Conservation (phyloP, 345 rosid species). For the Melastoma malabathricum region DNA sequence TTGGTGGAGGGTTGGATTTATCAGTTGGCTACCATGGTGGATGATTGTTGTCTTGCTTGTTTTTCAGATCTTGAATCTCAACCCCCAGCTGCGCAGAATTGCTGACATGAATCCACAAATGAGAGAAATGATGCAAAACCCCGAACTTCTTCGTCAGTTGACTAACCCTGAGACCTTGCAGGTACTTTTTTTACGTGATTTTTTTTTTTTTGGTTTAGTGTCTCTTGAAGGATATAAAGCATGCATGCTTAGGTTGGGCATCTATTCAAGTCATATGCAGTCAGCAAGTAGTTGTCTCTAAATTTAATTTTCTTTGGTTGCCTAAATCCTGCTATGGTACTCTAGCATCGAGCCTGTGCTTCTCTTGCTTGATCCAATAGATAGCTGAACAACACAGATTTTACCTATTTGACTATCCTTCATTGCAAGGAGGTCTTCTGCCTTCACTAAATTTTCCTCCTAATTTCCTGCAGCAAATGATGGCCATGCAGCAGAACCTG, state of each 20-base stretch:
- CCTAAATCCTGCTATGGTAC: too few relatives aligned
- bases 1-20: not conserved
- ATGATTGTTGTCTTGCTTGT: slow-evolving; percentile 1
- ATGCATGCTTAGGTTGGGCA: not conserved
- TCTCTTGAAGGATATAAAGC: slow-evolving; percentile 2
- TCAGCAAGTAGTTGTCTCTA: too few relatives aligned
- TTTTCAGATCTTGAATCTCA: slow-evolving; percentile 35
- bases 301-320: too few relatives aligned
- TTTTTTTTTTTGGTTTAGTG: not conserved
- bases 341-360: too few relatives aligned
- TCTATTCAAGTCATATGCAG: too few relatives aligned
- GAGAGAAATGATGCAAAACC: slow-evolving; percentile 86
- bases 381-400: too few relatives aligned
- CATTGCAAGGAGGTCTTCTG: not conserved
- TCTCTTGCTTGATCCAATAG: too few relatives aligned
- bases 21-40: not conserved
- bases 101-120: slow-evolving; percentile 60
- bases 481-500: slow-evolving; percentile 50
- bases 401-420: too few relatives aligned
- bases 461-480: slow-evolving; percentile 35
- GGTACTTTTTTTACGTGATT: slow-evolving; percentile 16
- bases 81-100: slow-evolving; percentile 46
- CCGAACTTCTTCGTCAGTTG: slow-evolving; percentile 63
- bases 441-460: not conserved
- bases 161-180: slow-evolving; percentile 76